These are phyloP conservation scores for Botryobasidium botryosum DNA, from an alignment of 768 basidiomycete genomes.

Conservation along the genomic window DNA sequence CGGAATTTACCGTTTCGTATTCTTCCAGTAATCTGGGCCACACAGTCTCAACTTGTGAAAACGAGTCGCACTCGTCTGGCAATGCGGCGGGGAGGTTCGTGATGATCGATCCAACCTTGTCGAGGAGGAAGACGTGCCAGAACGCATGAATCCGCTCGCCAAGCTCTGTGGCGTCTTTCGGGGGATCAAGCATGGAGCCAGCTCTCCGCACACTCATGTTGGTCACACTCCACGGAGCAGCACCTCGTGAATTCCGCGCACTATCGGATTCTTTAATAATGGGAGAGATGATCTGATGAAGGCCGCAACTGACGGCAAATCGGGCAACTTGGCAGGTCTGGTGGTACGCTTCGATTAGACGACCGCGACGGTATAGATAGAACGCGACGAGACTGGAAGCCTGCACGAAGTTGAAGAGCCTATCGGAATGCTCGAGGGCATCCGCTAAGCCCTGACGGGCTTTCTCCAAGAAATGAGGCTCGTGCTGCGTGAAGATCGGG, in stretches of 20 bases:
- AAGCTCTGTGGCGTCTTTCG: constrained; percentile 2
- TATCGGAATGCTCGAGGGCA: constrained; percentile 1
- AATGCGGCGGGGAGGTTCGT: constrained; percentile 3
- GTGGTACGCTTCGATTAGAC: constrained; percentile 9
- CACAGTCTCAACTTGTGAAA: constrained; percentile 8
- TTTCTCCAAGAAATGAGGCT: constrained; percentile 2
- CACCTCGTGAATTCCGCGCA: not conserved
- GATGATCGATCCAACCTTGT: not conserved
- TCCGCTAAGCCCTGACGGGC: constrained; percentile 4
- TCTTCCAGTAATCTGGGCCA: constrained; percentile 11
- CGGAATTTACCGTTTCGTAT: constrained; percentile 9
- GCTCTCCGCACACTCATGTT: constrained; percentile 9
- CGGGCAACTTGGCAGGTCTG: constrained; percentile 4
- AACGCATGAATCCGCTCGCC: constrained; percentile 12
- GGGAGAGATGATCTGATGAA: constrained; percentile 11
- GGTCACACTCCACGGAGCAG: constrained; percentile 13
- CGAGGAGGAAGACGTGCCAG: constrained; percentile 8
- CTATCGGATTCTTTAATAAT: not conserved
- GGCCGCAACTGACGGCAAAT: constrained; percentile 8
- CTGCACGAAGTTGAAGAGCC: constrained; percentile 8
- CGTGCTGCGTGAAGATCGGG: not conserved
- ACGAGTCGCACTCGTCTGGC: constrained; percentile 5
- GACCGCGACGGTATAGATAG: constrained; percentile 6
- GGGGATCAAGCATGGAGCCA: not conserved
- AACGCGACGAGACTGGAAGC: constrained; percentile 8